Conservation (phyloP, 768 basidiomycete genomes). For the Lentinula lateritia region DNA sequence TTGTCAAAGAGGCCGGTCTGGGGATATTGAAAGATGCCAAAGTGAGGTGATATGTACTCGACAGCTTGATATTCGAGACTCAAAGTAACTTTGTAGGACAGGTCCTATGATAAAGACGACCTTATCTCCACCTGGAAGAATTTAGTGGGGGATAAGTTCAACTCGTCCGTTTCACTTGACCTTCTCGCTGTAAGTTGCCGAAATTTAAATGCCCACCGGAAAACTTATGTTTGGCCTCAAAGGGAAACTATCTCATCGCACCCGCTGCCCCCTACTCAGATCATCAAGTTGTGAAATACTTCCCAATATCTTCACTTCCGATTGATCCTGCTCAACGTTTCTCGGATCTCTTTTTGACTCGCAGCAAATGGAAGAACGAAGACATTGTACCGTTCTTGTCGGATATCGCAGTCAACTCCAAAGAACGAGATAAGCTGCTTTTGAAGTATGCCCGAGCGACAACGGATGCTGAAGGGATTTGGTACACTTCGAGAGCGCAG, state of each 20-base stretch:
- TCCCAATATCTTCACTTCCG: slow-evolving; percentile 71
- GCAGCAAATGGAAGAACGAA: slow-evolving; percentile 67
- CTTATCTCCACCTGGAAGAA: slow-evolving; percentile 68
- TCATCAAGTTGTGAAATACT: slow-evolving; percentile 52
- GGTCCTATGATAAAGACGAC: slow-evolving; percentile 46
- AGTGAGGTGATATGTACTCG: slow-evolving; percentile 26
- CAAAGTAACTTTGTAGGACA: slow-evolving; percentile 35
- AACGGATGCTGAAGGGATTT: slow-evolving; percentile 60
- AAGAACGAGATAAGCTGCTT: slow-evolving; percentile 83
- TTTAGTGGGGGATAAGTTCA: slow-evolving; percentile 76
- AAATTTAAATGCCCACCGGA: neutral
- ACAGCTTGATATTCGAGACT: neutral
- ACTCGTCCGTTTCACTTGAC: slow-evolving; percentile 49
- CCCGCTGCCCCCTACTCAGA: slow-evolving; percentile 26
- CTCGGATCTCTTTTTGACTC: slow-evolving; percentile 80
- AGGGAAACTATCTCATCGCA: slow-evolving; percentile 74
- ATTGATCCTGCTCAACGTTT: slow-evolving; percentile 78
- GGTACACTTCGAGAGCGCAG: slow-evolving; percentile 70
- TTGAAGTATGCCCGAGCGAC: slow-evolving; percentile 81
- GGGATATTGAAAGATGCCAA: slow-evolving; percentile 62
- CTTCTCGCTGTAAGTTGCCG: slow-evolving; percentile 58
- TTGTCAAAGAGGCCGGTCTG: slow-evolving; percentile 74
- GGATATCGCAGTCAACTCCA: slow-evolving; percentile 77
- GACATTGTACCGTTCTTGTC: slow-evolving; percentile 79
- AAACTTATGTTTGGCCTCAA: slow-evolving; percentile 1